phyloP scores from a whole-genome alignment of 2,329 filamentous ascomycete genomes.

The Beauveria sp. region DNA sequence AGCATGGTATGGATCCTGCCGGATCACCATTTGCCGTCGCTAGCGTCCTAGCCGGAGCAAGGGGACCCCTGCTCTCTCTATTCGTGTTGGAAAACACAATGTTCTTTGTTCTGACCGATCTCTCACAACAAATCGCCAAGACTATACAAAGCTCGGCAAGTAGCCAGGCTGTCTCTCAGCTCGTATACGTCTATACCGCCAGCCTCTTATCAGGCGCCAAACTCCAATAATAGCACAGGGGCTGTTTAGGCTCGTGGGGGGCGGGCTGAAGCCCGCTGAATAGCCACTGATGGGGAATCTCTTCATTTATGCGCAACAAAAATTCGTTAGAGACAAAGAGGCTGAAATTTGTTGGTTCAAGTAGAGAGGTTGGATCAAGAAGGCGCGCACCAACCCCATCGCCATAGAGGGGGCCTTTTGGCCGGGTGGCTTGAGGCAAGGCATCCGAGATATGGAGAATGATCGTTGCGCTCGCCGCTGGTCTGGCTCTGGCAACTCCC shows the following conservation, averaged over 20 bases:
- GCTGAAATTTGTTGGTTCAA: neutral
- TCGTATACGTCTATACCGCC: neutral
- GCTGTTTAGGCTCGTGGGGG: neutral
- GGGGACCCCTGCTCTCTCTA: neutral
- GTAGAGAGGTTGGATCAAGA: neutral
- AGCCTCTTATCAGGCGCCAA: too few relatives aligned
- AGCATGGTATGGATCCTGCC: constrained; percentile 4
- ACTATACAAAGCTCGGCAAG: too few relatives aligned
- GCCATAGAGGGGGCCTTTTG: neutral
- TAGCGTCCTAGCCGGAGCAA: neutral
- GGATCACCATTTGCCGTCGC: neutral
- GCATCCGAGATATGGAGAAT: neutral
- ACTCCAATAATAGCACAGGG: too few relatives aligned
- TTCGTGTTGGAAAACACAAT: neutral
- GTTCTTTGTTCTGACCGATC: neutral
- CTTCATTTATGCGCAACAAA: neutral
- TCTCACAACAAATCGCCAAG: neutral
- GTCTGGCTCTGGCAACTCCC: neutral
- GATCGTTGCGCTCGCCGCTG: neutral
- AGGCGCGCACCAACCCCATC: neutral
- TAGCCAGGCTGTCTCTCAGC: neutral
- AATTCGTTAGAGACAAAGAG: neutral
- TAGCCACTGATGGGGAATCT: neutral
- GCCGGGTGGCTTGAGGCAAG: neutral
- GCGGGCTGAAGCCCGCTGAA: neutral